Percentiles rank a stretch among this genome's conserved stretches.
phyloP scores from a whole-genome alignment of 768 basidiomycete genomes.

The Collybia sp. region DNA sequence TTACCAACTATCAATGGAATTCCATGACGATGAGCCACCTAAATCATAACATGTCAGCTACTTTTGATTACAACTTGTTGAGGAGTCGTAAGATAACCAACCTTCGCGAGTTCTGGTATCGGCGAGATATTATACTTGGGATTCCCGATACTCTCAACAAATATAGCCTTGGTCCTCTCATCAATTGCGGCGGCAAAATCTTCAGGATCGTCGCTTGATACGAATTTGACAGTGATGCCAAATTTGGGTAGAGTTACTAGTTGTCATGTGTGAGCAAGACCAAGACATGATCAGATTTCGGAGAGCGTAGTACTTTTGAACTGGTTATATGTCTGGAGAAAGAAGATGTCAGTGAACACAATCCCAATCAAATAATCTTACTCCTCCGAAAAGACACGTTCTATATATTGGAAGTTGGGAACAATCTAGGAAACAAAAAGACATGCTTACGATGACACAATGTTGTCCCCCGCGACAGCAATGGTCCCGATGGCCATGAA shows the following conservation, averaged over 20 bases:
- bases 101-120: conserved; percentile 45
- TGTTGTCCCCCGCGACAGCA: conserved; percentile 56
- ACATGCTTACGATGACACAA: conserved; percentile 47
- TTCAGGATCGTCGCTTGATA: conserved; percentile 40
- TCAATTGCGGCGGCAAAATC: conserved; percentile 51
- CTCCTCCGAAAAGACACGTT: conserved; percentile 54
- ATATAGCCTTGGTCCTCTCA: conserved; percentile 52
- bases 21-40: conserved; percentile 45
- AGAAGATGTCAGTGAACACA: background rate
- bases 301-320: conserved; percentile 42
- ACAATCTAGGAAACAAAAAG: background rate
- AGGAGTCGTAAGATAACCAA: conserved; percentile 8
- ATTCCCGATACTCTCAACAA: conserved; percentile 59
- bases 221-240: conserved; percentile 51
- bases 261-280: too few species aligned
- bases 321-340: conserved; percentile 51
- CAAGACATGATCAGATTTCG: background rate
- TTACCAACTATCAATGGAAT: conserved; percentile 52
- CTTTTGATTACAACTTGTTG: background rate
- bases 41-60: conserved; percentile 8
- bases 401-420: conserved; percentile 18
- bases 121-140: conserved; percentile 49
- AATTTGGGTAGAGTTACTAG: conserved; percentile 13
- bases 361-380: conserved; percentile 19
- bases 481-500: conserved; percentile 54